Conservation (phyloP, 805 yeast species). For the Kodamaea kakaduensis region DNA sequence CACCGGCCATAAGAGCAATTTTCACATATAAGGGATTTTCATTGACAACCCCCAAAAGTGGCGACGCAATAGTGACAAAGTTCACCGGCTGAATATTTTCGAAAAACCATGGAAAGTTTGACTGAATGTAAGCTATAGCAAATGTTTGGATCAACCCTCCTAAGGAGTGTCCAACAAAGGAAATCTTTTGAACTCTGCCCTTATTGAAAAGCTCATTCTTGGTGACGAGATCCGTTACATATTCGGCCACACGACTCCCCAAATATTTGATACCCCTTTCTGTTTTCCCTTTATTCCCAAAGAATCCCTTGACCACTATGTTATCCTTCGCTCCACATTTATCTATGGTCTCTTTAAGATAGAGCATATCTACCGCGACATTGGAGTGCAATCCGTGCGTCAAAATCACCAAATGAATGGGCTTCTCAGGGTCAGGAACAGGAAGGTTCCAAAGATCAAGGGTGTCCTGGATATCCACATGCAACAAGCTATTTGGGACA, state of each 20-base stretch:
- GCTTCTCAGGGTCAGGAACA: constrained; percentile 40
- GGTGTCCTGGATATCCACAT: constrained; percentile 56
- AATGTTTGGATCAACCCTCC: constrained; percentile 92
- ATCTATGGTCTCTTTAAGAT: constrained; percentile 77
- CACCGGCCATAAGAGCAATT: constrained; percentile 78
- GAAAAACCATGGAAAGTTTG: constrained; percentile 70
- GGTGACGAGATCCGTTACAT: constrained; percentile 52
- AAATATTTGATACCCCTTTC: constrained; percentile 82
- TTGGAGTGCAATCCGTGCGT: constrained; percentile 95
- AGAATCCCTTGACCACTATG: constrained; percentile 75
- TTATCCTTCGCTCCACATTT: constrained; percentile 48
- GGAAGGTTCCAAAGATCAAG: constrained; percentile 75
- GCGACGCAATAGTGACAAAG: constrained; percentile 82
- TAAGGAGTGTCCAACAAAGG: constrained; percentile 88
- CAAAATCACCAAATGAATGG: constrained; percentile 77
- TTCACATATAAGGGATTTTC: constrained; percentile 88
- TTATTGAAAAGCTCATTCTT: constrained; percentile 36
- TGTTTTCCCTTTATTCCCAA: constrained; percentile 82
- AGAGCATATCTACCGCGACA: constrained; percentile 84
- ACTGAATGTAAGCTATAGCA: constrained; percentile 76
- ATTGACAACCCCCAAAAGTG: constrained; percentile 79
- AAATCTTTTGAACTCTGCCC: constrained; percentile 53
- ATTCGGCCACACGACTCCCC: constrained; percentile 79
- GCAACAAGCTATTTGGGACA: constrained; percentile 26
- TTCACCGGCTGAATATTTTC: constrained; percentile 63